Conservation (phyloP, 2,329 filamentous ascomycete species). For the Stagonosporopsis cucurbitacearum region DNA sequence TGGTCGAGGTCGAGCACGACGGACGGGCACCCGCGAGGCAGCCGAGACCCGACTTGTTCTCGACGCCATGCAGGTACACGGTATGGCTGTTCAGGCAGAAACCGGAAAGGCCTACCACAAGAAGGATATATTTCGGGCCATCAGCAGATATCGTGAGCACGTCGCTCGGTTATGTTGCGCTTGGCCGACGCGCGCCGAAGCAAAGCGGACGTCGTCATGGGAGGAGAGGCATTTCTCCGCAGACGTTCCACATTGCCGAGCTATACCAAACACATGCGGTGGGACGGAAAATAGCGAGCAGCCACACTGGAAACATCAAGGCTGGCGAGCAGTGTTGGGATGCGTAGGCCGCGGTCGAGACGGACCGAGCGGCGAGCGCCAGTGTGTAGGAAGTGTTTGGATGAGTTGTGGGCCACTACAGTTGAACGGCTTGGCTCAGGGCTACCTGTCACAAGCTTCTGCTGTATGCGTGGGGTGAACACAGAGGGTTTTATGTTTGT, state of each 20-base stretch:
- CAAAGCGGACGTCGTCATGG: constrained; percentile 16
- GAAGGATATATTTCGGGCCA: constrained; percentile 13
- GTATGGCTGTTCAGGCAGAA: constrained; percentile 1
- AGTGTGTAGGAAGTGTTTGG: constrained; percentile 25
- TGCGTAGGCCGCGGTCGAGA: constrained; percentile 13
- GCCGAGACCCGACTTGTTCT: constrained; percentile 12
- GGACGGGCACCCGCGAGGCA: neutral
- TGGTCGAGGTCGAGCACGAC: constrained; percentile 2
- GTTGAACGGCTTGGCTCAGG: constrained; percentile 20
- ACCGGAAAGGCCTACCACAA: constrained; percentile 11
- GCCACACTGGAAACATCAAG: constrained; percentile 8
- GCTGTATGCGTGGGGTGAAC: constrained; percentile 33
- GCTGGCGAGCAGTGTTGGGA: constrained; percentile 8
- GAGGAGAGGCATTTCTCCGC: constrained; percentile 21
- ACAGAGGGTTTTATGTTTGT: constrained; percentile 28
- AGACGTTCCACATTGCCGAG: constrained; percentile 17
- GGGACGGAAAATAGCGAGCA: constrained; percentile 15
- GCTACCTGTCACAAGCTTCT: constrained; percentile 16
- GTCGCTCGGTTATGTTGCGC: constrained; percentile 8
- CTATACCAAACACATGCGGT: constrained; percentile 12
- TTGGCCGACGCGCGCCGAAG: constrained; percentile 19
- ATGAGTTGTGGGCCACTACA: constrained; percentile 20
- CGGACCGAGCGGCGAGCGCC: constrained; percentile 15
- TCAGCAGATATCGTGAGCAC: constrained; percentile 10
- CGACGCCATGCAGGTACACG: constrained; percentile 20